Evolutionary conservation across 2,329 filamentous ascomycete genomes (phyloP).

Genomic region (Cladosporium phlei): DNA sequence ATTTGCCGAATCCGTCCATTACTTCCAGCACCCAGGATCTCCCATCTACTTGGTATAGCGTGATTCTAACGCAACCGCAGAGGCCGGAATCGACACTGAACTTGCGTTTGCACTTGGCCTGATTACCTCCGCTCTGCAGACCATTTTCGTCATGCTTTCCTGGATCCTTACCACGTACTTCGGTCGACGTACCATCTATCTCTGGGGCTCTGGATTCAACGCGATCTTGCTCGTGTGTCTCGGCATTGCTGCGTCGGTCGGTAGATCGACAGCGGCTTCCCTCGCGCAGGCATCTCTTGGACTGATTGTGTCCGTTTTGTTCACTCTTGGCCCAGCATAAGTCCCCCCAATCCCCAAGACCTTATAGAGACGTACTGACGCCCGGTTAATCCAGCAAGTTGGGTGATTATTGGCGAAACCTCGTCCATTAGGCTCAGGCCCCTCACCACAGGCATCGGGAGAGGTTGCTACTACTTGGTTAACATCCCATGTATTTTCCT

Average conservation of each 20-base stretch:
- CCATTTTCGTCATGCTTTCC: conserved; percentile 60
- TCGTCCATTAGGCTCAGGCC: conserved; percentile 60
- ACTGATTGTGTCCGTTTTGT: conserved; percentile 61
- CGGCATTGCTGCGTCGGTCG: conserved; percentile 55
- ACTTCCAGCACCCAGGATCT: no score
- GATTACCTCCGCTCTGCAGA: conserved; percentile 60
- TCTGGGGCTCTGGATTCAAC: conserved; percentile 56
- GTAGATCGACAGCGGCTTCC: conserved; percentile 34
- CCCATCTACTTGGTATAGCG: no score
- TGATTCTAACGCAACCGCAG: conserved; percentile 38
- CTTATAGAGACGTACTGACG: no score
- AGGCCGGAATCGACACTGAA: conserved; percentile 55
- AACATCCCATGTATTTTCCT: conserved; percentile 65
- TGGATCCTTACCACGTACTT: conserved; percentile 63
- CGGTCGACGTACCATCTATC: conserved; percentile 60
- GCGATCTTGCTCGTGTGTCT: conserved; percentile 52
- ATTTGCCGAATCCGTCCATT: no score
- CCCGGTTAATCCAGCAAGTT: no score
- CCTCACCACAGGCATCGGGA: conserved; percentile 60
- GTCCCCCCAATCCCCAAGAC: no score
- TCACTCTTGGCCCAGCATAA: conserved; percentile 57
- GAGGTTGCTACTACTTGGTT: conserved; percentile 58
- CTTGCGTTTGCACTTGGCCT: conserved; percentile 58
- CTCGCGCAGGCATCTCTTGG: conserved; percentile 57
- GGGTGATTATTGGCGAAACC: conserved; percentile 64